phyloP scores from a whole-genome alignment of 176 grass and related monocot species.

The Puccinellia tenuiflora region DNA sequence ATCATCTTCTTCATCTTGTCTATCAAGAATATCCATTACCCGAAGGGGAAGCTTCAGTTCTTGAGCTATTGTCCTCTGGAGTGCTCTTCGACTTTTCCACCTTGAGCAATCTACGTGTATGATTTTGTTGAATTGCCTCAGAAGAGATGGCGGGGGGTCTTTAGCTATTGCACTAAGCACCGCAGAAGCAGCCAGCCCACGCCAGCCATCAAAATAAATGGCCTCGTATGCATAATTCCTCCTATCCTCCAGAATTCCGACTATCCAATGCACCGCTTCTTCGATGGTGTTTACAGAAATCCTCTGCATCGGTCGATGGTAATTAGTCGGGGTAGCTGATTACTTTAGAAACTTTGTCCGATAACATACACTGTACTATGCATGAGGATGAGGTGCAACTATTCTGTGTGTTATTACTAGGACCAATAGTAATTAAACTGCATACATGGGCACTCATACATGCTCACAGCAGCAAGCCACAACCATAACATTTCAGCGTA shows the following conservation, averaged over 20 bases:
- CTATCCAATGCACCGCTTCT: fast-evolving
- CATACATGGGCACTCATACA: too few species aligned
- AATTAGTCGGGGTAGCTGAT: neutral
- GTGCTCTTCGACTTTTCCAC: neutral
- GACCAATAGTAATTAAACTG: too few species aligned
- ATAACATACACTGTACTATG: too few species aligned
- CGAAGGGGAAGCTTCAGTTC: neutral
- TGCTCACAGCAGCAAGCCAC: too few species aligned
- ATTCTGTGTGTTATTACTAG: too few species aligned
- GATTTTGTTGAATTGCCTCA: neutral
- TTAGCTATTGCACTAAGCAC: neutral
- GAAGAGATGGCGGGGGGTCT: neutral
- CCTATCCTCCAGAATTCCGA: neutral
- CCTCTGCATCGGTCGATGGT: neutral
- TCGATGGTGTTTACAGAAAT: neutral
- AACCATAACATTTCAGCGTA: too few species aligned
- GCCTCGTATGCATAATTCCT: too few species aligned
- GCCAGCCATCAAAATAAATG: neutral
- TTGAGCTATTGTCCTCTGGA: neutral
- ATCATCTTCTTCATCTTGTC: neutral
- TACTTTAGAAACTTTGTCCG: too few species aligned
- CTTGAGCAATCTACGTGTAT: neutral
- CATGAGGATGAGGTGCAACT: too few species aligned
- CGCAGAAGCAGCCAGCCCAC: neutral
- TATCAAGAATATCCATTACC: neutral